Conservation (phyloP, 179 eudicot species). For the Spergularia azorica region DNA sequence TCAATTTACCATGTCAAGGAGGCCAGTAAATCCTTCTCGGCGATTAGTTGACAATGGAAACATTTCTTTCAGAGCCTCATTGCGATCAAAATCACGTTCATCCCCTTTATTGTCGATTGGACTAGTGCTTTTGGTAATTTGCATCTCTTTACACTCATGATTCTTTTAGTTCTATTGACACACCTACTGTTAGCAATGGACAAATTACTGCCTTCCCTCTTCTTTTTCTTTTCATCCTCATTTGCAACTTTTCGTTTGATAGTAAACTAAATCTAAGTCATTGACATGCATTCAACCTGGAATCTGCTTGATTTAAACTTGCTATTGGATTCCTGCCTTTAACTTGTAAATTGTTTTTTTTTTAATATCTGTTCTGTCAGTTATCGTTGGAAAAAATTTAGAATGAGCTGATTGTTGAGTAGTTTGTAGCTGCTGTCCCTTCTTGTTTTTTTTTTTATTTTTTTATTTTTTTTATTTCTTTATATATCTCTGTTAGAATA, state of each 20-base stretch:
- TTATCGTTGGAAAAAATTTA: too few species aligned
- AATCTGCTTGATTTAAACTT: not conserved
- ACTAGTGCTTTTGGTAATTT: constrained; percentile 40
- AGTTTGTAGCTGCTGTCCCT: too few species aligned
- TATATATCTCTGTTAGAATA: too few species aligned
- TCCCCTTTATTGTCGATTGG: constrained; percentile 42
- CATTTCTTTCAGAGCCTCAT: constrained; percentile 33
- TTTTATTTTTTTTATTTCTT: too few species aligned
- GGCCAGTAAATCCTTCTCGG: constrained; percentile 45
- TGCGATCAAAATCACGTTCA: constrained; percentile 42
- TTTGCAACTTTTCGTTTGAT: not conserved
- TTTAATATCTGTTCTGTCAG: too few species aligned
- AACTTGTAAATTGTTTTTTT: too few species aligned
- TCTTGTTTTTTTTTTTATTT: too few species aligned
- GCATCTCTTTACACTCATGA: not conserved
- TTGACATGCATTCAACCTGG: not conserved
- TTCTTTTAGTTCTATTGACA: not conserved
- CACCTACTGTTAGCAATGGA: not conserved
- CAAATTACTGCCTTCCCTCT: not conserved
- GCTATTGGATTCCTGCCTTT: not conserved
- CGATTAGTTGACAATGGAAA: constrained; percentile 36
- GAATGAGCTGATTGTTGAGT: too few species aligned
- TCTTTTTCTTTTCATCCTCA: not conserved
- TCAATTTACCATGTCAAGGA: constrained; percentile 42
- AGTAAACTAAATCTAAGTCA: not conserved